These are phyloP conservation scores for Trametes gibbosa DNA, from an alignment of 768 basidiomycete species.

Conservation along the genomic window DNA sequence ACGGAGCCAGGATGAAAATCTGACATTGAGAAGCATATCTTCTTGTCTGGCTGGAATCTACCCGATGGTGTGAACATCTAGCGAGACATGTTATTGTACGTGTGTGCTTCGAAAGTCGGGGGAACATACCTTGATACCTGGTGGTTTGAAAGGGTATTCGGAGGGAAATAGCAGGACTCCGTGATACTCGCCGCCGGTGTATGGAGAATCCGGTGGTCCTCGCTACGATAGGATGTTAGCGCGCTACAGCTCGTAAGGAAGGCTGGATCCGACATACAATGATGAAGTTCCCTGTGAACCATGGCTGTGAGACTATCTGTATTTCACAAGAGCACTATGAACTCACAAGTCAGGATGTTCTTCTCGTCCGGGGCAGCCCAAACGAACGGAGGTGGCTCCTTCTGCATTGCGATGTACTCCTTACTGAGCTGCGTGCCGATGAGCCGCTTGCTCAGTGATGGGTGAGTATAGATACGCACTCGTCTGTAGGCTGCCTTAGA, in stretches of 20 bases:
- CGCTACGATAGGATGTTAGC: slow-evolving; percentile 46
- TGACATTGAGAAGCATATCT: slow-evolving; percentile 98
- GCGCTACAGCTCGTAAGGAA: slow-evolving; percentile 7
- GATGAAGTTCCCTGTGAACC: slow-evolving; percentile 81
- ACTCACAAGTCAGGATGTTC: slow-evolving; percentile 93
- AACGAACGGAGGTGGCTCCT: slow-evolving; percentile 90
- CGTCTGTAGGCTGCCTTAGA: slow-evolving; percentile 86
- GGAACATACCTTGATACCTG: slow-evolving; percentile 82
- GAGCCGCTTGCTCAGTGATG: not conserved
- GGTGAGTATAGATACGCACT: slow-evolving; percentile 38
- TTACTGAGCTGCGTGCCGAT: slow-evolving; percentile 59
- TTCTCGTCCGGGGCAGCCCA: slow-evolving; percentile 97
- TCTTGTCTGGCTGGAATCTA: slow-evolving; percentile 87
- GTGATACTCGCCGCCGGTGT: slow-evolving; percentile 89
- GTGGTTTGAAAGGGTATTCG: slow-evolving; percentile 96
- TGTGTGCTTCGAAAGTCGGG: not conserved
- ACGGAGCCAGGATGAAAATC: slow-evolving; percentile 91
- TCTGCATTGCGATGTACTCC: slow-evolving; percentile 92
- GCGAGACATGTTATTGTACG: not conserved
- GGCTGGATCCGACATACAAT: slow-evolving; percentile 53
- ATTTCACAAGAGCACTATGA: not conserved
- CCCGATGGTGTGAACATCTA: slow-evolving; percentile 92
- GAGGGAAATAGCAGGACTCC: slow-evolving; percentile 89
- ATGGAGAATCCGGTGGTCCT: slow-evolving; percentile 93
- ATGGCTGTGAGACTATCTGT: not conserved